Percentiles rank a stretch among this genome's conserved stretches.
Conservation (phyloP, 495 filamentous ascomycete genomes). For the Talaromyces proteolyticus region DNA sequence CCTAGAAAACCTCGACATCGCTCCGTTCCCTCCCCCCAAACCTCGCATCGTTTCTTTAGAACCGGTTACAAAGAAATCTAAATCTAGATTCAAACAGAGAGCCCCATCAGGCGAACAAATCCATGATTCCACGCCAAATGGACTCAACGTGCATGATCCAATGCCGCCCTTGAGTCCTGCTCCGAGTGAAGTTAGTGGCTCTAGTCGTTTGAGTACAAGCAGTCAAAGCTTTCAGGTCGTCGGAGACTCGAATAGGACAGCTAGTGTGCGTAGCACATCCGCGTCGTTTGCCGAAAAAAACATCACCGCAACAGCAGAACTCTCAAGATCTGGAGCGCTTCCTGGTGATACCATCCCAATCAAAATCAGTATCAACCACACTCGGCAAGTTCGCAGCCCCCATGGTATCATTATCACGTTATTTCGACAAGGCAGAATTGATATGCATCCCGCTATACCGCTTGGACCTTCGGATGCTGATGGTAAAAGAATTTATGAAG, state of each 20-base stretch:
- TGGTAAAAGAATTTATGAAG: conserved; percentile 68
- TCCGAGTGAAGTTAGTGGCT: conserved; percentile 59
- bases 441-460: conserved; percentile 69
- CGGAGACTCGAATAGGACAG: conserved; percentile 30
- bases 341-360: conserved; percentile 79
- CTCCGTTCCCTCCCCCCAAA: conserved; percentile 48
- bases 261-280: conserved; percentile 31
- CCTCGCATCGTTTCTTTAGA: conserved; percentile 78
- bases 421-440: conserved; percentile 87
- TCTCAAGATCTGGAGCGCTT: conserved; percentile 76
- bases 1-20: conserved; percentile 65
- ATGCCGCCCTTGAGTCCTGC: conserved; percentile 47
- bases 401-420: conserved; percentile 90
- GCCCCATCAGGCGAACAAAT: conserved; percentile 25
- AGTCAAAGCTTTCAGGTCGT: conserved; percentile 47
- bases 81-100: conserved; percentile 35
- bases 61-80: conserved; percentile 54
- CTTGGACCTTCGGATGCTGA: conserved; percentile 53
- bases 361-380: conserved; percentile 77
- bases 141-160: conserved; percentile 19
- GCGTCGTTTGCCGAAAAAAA: conserved; percentile 50
- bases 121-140: conserved; percentile 26
- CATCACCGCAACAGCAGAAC: conserved; percentile 82
- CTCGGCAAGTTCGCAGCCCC: conserved; percentile 78
- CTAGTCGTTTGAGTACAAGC: conserved; percentile 54